These are phyloP conservation scores for Colletotrichum endophyticum DNA, from an alignment of 2,329 filamentous ascomycete genomes.

Conservation along the genomic window DNA sequence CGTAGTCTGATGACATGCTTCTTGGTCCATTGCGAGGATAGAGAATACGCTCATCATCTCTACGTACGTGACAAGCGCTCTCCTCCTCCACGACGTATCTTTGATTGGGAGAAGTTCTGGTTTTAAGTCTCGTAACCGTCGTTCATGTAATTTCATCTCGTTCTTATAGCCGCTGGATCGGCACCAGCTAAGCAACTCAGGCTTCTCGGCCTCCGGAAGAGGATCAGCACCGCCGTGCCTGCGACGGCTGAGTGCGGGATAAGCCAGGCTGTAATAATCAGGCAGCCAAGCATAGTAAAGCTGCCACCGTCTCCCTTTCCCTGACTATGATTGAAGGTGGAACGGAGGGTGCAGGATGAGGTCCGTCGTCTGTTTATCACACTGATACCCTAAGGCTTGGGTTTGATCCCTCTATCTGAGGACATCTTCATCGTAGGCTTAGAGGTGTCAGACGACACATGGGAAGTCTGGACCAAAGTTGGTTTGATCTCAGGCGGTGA, in stretches of 20 bases:
- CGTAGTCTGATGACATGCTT: fast-evolving
- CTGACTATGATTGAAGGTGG: not conserved
- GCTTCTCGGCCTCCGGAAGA: too few species aligned
- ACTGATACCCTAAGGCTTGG: not conserved
- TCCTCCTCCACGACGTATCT: too few species aligned
- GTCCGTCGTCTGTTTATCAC: not conserved
- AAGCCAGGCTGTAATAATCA: not conserved
- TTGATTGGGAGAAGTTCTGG: too few species aligned
- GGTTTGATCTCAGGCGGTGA: not conserved
- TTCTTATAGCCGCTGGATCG: too few species aligned
- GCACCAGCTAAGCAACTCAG: too few species aligned
- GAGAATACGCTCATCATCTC: too few species aligned
- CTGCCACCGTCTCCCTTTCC: not conserved
- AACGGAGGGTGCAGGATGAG: not conserved
- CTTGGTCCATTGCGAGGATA: too few species aligned
- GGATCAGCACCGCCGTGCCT: not conserved
- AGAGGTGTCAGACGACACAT: not conserved
- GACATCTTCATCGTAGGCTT: not conserved
- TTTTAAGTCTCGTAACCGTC: too few species aligned
- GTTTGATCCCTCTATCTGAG: not conserved
- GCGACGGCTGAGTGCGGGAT: not conserved
- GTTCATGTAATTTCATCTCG: too few species aligned
- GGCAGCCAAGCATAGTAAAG: not conserved
- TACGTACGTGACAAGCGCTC: too few species aligned
- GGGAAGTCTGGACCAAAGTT: not conserved